phyloP scores from a whole-genome alignment of 2,329 filamentous ascomycete genomes.

The Claviceps pazoutovae region DNA sequence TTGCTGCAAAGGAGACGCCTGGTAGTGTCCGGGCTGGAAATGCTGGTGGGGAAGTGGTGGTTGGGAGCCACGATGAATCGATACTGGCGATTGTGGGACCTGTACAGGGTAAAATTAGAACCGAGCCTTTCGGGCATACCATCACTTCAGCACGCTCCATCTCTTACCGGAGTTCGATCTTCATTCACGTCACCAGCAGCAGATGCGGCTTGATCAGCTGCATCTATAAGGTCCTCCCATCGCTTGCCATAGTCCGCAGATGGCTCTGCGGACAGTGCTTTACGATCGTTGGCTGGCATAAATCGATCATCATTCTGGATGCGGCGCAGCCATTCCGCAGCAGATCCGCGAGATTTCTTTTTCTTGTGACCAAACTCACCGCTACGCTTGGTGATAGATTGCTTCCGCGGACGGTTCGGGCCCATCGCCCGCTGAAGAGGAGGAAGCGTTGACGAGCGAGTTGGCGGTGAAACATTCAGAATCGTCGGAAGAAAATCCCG shows the following conservation, averaged over 20 bases:
- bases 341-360: slow-evolving; percentile 56
- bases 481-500: slow-evolving; percentile 74
- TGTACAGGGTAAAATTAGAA: slow-evolving; percentile 16
- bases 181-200: slow-evolving; percentile 85
- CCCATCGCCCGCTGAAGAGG: slow-evolving; percentile 65
- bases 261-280: slow-evolving; percentile 78
- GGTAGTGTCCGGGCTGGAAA: slow-evolving; percentile 54
- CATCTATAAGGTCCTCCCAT: slow-evolving; percentile 94
- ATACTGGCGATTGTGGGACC: slow-evolving; percentile 52
- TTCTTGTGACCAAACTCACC: slow-evolving; percentile 68
- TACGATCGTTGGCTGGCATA: slow-evolving; percentile 55
- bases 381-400: slow-evolving; percentile 69
- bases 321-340: slow-evolving; percentile 49
- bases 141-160: background rate
- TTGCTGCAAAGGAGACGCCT: slow-evolving; percentile 82
- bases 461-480: slow-evolving; percentile 66
- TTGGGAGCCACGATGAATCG: slow-evolving; percentile 46
- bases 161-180: slow-evolving; percentile 73
- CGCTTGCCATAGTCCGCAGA: slow-evolving; percentile 70
- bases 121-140: background rate
- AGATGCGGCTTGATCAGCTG: slow-evolving; percentile 58
- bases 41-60: slow-evolving; percentile 48
- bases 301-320: slow-evolving; percentile 50
- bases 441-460: slow-evolving; percentile 75
- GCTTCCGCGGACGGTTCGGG: slow-evolving; percentile 63